Conservation (phyloP, 2,329 filamentous ascomycete species). For the Exutisphaerella laricina region DNA sequence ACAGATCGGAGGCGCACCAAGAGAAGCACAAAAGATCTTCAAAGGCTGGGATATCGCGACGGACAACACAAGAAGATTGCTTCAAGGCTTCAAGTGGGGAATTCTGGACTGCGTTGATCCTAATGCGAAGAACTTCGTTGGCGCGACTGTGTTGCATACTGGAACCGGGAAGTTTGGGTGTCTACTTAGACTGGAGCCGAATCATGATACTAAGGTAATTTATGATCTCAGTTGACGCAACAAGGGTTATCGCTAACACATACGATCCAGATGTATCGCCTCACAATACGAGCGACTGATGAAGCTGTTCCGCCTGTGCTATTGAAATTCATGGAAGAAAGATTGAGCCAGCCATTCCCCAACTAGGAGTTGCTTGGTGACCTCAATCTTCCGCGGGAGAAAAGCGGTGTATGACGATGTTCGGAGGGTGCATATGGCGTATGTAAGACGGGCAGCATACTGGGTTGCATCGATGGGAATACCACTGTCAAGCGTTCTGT, state of each 20-base stretch:
- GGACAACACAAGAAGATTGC: conserved; percentile 62
- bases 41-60: conserved; percentile 62
- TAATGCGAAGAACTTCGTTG: conserved; percentile 89
- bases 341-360: conserved; percentile 52
- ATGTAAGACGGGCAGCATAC: neutral
- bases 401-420: neutral
- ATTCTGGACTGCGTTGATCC: conserved; percentile 81
- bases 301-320: conserved; percentile 77
- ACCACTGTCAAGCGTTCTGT: neutral
- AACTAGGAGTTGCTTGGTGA: neutral
- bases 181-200: conserved; percentile 87
- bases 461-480: neutral
- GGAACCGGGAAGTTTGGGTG: conserved; percentile 90
- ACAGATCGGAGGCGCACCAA: conserved; percentile 83
- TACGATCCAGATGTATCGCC: conserved; percentile 72
- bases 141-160: conserved; percentile 79
- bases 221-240: neutral
- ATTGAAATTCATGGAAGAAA: conserved; percentile 80
- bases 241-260: conserved; percentile 7
- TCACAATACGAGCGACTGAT: conserved; percentile 91
- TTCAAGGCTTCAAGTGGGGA: conserved; percentile 86
- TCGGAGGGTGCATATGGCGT: neutral
- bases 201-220: conserved; percentile 82
- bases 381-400: neutral
- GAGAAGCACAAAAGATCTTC: conserved; percentile 87